Evolutionary conservation across 1,284 basidiomycete genomes (phyloP).

Genomic region (Amylostereum areolatum): DNA sequence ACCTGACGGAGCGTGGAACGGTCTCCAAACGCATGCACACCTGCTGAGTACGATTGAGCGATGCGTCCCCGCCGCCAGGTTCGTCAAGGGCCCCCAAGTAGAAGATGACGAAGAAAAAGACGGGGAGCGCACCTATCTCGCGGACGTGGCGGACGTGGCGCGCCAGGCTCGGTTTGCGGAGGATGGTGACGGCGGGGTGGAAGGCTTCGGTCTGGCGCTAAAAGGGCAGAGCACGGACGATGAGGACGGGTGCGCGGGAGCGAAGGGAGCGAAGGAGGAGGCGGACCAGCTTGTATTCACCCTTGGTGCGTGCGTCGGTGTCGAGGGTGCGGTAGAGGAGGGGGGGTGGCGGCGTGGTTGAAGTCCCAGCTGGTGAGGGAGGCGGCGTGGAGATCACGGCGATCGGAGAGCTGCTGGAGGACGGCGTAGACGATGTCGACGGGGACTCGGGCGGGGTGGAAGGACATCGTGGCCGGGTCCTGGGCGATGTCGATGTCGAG

Average conservation of each 20-base stretch:
- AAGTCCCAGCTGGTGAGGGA: conserved; percentile 48
- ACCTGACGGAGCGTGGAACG: no score
- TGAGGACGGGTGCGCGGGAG: background rate
- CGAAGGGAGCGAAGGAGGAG: conserved; percentile 3
- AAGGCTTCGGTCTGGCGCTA: background rate
- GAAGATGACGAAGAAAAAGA: background rate
- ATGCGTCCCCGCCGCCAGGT: no score
- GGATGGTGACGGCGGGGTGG: conserved; percentile 53
- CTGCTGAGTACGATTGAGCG: no score
- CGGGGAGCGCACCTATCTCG: conserved; percentile 42
- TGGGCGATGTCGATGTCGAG: no score
- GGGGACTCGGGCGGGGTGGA: conserved; percentile 27
- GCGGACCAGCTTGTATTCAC: conserved; percentile 7
- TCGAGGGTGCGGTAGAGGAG: conserved; percentile 56
- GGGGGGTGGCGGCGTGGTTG: conserved; percentile 47
- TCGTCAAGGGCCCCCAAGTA: background rate
- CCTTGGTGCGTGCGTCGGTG: conserved; percentile 31
- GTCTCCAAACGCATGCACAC: no score
- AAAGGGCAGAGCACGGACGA: background rate
- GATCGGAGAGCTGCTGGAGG: conserved; percentile 42
- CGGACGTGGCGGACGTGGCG: conserved; percentile 54
- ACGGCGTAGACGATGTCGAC: conserved; percentile 52
- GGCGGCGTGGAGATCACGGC: conserved; percentile 46
- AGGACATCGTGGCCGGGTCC: no score
- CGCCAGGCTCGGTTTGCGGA: conserved; percentile 50